A percentile compares a stretch with the other conserved stretches of the same genome.
Evolutionary conservation across 345 rosid species (phyloP).

Genomic region (Salix dunnii): DNA sequence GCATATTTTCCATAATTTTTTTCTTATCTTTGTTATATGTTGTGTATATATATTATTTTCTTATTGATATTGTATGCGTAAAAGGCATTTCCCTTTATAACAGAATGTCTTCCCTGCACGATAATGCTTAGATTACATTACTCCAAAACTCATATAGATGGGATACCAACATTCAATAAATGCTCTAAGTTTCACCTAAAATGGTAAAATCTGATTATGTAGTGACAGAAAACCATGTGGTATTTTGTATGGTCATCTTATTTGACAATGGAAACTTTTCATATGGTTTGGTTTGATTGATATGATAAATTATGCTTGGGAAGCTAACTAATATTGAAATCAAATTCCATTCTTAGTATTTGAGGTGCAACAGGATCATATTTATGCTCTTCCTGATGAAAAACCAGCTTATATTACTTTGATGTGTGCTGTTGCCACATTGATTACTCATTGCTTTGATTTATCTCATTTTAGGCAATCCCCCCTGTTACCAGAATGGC

Average conservation of each 20-base stretch:
- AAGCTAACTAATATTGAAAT: neutral
- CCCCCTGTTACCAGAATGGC: slow-evolving; percentile 95
- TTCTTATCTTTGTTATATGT: neutral
- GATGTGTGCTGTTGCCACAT: neutral
- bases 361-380: neutral
- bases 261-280: neutral
- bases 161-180: neutral
- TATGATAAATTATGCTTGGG: neutral
- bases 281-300: neutral
- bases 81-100: neutral
- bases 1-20: neutral
- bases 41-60: neutral
- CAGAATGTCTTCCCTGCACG: neutral
- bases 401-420: neutral
- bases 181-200: neutral
- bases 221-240: neutral
- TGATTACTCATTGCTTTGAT: slow-evolving; percentile 3
- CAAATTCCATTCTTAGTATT: neutral
- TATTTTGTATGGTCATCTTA: neutral
- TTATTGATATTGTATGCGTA: neutral
- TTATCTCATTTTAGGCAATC: slow-evolving; percentile 53
- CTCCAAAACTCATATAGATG: neutral
- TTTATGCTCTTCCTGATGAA: neutral
- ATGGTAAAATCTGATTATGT: neutral
- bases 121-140: neutral